These are phyloP conservation scores for Glycine soja DNA, from an alignment of 306 rosid species.

Conservation along the genomic window DNA sequence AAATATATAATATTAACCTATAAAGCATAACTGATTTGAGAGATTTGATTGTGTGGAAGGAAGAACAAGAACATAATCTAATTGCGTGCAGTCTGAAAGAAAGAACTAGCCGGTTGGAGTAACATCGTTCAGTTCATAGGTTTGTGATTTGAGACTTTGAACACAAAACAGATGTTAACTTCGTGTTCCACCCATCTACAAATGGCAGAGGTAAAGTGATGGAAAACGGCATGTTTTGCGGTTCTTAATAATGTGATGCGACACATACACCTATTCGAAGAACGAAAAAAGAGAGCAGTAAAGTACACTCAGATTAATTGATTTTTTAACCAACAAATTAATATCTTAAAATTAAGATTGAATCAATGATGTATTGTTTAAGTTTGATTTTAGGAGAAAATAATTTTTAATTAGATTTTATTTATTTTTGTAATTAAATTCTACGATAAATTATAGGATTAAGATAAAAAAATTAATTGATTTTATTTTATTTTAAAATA, in stretches of 20 bases:
- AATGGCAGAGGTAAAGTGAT: background rate
- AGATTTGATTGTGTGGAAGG: background rate
- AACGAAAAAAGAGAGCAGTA: background rate
- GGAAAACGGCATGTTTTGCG: background rate
- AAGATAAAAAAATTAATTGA: no score
- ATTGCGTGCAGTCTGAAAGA: background rate
- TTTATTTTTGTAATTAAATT: no score
- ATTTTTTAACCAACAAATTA: no score
- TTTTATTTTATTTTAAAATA: no score
- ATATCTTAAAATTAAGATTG: no score
- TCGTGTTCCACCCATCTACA: background rate
- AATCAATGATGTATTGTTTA: no score
- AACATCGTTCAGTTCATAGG: background rate
- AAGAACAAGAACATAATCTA: background rate
- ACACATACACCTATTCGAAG: background rate
- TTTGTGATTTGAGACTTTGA: background rate
- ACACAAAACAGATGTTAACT: background rate
- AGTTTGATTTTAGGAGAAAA: no score
- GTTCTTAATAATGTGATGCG: background rate
- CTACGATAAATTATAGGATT: no score
- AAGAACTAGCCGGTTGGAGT: background rate
- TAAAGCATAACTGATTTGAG: no score
- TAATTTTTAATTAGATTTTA: no score
- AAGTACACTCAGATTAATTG: background rate
- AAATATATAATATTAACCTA: no score